phyloP scores from a whole-genome alignment of 495 filamentous ascomycete species.

The Penicillium cinerascens region DNA sequence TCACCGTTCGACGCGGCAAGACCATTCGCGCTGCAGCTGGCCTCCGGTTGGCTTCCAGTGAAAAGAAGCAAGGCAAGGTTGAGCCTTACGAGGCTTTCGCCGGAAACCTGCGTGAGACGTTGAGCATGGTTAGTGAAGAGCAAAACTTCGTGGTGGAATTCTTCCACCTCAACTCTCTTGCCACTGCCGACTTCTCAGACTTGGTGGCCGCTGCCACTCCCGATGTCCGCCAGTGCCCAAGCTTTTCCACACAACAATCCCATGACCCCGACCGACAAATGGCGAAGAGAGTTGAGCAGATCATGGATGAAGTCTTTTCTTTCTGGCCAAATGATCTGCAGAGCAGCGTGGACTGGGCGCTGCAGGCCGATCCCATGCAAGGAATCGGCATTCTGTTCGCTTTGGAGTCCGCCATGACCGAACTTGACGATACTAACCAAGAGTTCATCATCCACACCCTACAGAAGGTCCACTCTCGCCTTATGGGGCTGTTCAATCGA shows the following conservation, averaged over 20 bases:
- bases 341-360: constrained; percentile 77
- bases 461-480: constrained; percentile 71
- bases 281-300: constrained; percentile 70
- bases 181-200: constrained; percentile 76
- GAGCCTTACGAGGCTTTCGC: constrained; percentile 81
- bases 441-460: constrained; percentile 80
- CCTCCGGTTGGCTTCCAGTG: constrained; percentile 46
- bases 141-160: constrained; percentile 94
- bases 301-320: constrained; percentile 83
- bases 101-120: constrained; percentile 70
- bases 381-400: constrained; percentile 80
- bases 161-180: constrained; percentile 81
- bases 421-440: constrained; percentile 83
- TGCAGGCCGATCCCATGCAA: constrained; percentile 79
- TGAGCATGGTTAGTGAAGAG: constrained; percentile 78
- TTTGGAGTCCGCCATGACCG: constrained; percentile 71
- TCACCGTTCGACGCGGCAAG: constrained; percentile 90
- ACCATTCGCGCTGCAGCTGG: constrained; percentile 70
- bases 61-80: constrained; percentile 66
- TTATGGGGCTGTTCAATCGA: constrained; percentile 74
- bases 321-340: constrained; percentile 79
- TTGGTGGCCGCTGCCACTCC: constrained; percentile 63
- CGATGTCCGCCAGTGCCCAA: constrained; percentile 60
- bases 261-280: constrained; percentile 83
- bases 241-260: constrained; percentile 65